Conservation (phyloP, 306 rosid genomes). For the Castanea sativa region DNA sequence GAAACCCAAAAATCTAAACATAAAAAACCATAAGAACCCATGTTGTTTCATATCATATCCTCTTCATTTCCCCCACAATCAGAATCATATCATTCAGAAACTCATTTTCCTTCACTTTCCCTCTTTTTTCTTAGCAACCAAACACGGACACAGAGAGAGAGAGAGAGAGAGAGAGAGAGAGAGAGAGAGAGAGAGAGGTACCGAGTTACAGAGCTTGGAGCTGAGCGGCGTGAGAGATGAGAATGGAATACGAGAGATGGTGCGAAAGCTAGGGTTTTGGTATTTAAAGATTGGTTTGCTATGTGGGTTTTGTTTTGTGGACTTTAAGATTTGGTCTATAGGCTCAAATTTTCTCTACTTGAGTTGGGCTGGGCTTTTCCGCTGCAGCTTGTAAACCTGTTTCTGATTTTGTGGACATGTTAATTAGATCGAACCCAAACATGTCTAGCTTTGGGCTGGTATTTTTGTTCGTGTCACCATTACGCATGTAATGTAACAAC, state of each 20-base stretch:
- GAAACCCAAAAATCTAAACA: neutral
- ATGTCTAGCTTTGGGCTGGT: no score
- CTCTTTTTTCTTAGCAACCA: neutral
- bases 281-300: neutral
- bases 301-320: neutral
- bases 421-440: no score
- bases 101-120: neutral
- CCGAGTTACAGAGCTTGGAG: neutral
- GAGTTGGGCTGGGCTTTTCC: no score
- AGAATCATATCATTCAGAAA: neutral
- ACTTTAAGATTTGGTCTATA: neutral
- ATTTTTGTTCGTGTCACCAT: no score
- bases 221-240: constrained; percentile 8
- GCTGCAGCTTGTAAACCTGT: no score
- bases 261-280: constrained; percentile 11
- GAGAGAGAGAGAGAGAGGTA: neutral
- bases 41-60: neutral
- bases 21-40: neutral
- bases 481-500: no score
- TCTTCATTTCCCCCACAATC: neutral
- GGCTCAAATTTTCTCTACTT: no score
- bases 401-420: no score
- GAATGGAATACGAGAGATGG: neutral
- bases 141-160: neutral
- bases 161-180: neutral